Evolutionary conservation across 2,329 filamentous ascomycete species (phyloP), one percentile per base, ranked within the genome.

Genomic region (Amylocarpus encephaloides): DNA sequence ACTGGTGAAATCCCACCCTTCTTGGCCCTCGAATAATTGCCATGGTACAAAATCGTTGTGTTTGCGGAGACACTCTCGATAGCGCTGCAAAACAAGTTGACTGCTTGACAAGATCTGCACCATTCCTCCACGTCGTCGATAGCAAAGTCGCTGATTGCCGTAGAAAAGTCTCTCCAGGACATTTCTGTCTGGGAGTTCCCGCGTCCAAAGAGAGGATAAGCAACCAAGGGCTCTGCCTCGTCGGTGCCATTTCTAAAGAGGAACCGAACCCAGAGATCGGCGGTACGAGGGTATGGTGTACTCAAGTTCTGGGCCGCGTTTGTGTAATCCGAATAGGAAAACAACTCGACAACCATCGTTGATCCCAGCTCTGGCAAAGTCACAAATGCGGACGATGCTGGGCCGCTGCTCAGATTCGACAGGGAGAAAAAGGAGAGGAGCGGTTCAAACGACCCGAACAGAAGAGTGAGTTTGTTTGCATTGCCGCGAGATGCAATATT

Each of bases 291-390:
- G 47, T 56, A 62, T 1, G 50, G 29, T 2, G 22, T 30, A 7
- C 35, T 46, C 2, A 29, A 15, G 36, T 51, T 9, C 68, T 60
- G 0, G 57, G 49, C 33, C 2, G 55, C 42, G 0, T 71, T 71
- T 46, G 56, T 46, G 18, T 3, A 11, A 5, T 13, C 12, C 46
- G 67, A 65, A 32, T 72, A 65, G 15, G 70, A 71, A 53, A 74
- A 74, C 5, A 83, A 66, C 69, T 95, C 90, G 63, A 93, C 40
- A 0, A 79, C 72, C 76, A 95, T 84, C 36, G 80, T 77, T 1
- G 82, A 83, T 0, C 88, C 89, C 34, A 89, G 88, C 56, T 83
- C 76, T 0, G 86, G 82, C 12, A 81, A 56, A 56, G 64, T 30
- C 52, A 62, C 41, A 63, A 71, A 75, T 73, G 62, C 82, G 80